Evolutionary conservation across 2,329 filamentous ascomycete genomes (phyloP), one percentile per base, ranked within the genome.

Genomic region (Xylariales sp.): DNA sequence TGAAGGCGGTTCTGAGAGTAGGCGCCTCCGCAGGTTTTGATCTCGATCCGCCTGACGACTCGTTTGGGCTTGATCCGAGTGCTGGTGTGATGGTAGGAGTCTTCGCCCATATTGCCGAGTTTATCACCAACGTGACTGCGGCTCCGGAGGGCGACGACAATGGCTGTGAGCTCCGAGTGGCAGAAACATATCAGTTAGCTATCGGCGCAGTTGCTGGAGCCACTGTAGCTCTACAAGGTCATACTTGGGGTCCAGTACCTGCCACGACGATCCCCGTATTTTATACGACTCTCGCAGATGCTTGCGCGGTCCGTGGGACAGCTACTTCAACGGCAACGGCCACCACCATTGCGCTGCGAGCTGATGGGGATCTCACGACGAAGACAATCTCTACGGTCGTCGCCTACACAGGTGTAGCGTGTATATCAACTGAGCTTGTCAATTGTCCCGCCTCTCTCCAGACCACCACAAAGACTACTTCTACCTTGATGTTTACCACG

Each of bases 181-280:
- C 68, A 8, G 68, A 80, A 46, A 60, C 63, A 2, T 80, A 76
- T 51, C 59, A 66, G 9, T 52, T 81, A 9, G 75, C 66, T 0
- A 47, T 81, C 0, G 77, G 76, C 12, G 76, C 73, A 4, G 64
- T 61, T 1, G 74, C 74, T 4, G 77, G 76, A 1, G 76, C 74
- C 1, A 73, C 70, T 0, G 49, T 80, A 0, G 64, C 57, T 2
- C 37, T 78, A 4, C 58, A 56, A 1, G 47, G 50, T 0, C 50
- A 68, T 11, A 70, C 65, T 0, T 81, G 72, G 71, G 77, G 75
- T 0, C 73, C 73, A 0, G 54, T 62, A 0, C 66, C 71, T 0
- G 52, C 58, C 15, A 73, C 68, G 0, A 64, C 67, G 9, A 63
- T 70, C 3, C 70, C 75, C 1, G 61, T 81, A 29, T 80, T 66